Evolutionary conservation across 2,329 filamentous ascomycete genomes (phyloP).

Genomic region (Fusarium globosum): DNA sequence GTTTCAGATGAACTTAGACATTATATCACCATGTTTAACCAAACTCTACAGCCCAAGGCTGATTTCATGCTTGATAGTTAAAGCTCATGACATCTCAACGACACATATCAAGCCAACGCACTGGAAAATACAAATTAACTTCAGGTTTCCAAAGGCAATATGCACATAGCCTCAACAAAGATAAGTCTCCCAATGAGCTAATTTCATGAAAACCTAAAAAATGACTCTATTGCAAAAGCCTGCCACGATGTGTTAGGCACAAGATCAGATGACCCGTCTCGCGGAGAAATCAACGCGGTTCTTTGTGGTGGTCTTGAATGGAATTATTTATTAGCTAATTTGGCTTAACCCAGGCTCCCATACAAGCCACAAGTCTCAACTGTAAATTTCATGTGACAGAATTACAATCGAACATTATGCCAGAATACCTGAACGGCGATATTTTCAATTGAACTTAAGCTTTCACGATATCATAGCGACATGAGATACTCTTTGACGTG

Average conservation of each 20-base stretch:
- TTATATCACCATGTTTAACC: background rate
- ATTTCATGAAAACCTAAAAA: background rate
- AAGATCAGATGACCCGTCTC: background rate
- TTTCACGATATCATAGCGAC: background rate
- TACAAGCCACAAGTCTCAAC: background rate
- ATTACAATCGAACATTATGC: too few relatives aligned
- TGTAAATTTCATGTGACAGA: background rate
- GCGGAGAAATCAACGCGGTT: rapidly evolving
- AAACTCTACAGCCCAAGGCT: rapidly evolving
- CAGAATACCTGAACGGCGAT: background rate
- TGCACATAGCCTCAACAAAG: too few relatives aligned
- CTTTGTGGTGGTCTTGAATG: background rate
- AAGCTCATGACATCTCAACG: too few relatives aligned
- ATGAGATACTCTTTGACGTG: background rate
- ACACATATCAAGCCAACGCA: too few relatives aligned
- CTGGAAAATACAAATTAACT: too few relatives aligned
- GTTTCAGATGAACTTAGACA: background rate
- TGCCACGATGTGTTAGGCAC: background rate
- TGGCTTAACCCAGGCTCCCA: too few relatives aligned
- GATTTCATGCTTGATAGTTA: background rate
- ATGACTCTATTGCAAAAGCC: background rate
- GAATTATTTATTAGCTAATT: too few relatives aligned
- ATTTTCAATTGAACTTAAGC: background rate
- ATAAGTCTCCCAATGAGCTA: too few relatives aligned
- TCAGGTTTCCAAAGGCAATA: too few relatives aligned